phyloP scores from a whole-genome alignment of 139 green algal species.

The Chlamydomonas sp. region DNA sequence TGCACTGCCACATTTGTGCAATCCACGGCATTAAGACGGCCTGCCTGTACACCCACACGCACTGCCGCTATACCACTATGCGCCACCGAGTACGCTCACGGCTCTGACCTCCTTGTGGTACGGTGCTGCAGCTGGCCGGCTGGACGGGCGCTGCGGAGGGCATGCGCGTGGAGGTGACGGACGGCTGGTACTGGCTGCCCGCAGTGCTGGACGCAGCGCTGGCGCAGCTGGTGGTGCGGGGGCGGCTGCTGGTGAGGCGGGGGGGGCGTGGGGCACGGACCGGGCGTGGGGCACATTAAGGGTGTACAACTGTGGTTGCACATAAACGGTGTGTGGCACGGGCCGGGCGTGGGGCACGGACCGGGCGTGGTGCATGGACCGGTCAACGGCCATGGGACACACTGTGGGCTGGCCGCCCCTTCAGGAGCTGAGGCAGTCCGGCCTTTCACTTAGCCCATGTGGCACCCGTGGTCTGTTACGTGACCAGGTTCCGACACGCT shows the following conservation, averaged over 20 bases:
- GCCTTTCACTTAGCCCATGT: not conserved
- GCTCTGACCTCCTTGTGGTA: too few species aligned
- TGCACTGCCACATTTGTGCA: too few species aligned
- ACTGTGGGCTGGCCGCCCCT: too few species aligned
- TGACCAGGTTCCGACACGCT: not conserved
- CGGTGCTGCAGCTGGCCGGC: not conserved
- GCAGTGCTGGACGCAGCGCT: slow-evolving; percentile 61
- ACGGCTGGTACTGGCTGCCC: slow-evolving; percentile 78
- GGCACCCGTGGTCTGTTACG: not conserved
- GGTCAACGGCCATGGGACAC: too few species aligned
- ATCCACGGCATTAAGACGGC: too few species aligned
- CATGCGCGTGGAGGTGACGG: slow-evolving; percentile 66
- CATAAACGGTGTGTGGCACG: slow-evolving; percentile 53
- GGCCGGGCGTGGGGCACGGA: too few species aligned
- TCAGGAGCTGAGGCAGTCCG: too few species aligned
- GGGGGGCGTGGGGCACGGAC: not conserved
- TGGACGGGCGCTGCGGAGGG: not conserved
- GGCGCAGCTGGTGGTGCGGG: slow-evolving; percentile 26
- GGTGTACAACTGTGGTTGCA: slow-evolving; percentile 51
- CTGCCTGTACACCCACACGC: too few species aligned
- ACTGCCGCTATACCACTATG: too few species aligned
- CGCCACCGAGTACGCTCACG: too few species aligned
- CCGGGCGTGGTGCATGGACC: not conserved
- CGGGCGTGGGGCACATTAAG: not conserved
- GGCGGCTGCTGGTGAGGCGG: slow-evolving; percentile 42